phyloP scores from a whole-genome alignment of 768 basidiomycete genomes.

The Arthromyces matolae region DNA sequence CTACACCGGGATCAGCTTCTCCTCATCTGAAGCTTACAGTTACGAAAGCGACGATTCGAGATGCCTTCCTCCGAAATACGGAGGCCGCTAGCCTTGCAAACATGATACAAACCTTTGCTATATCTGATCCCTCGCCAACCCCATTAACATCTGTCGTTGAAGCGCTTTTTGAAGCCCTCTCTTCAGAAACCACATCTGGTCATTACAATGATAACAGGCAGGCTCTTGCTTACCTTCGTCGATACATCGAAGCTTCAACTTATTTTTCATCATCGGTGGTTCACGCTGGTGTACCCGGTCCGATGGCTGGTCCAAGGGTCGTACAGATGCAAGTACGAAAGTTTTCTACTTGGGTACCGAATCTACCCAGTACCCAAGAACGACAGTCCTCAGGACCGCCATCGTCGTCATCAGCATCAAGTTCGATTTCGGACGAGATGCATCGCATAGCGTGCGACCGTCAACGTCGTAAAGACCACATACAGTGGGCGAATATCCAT shows the following conservation, averaged over 20 bases:
- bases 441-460: constrained; percentile 58
- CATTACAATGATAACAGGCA: constrained; percentile 34
- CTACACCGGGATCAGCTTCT: constrained; percentile 19
- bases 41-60: constrained; percentile 36
- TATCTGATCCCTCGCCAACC: constrained; percentile 45
- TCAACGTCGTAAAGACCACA: constrained; percentile 59
- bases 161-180: constrained; percentile 53
- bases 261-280: constrained; percentile 46
- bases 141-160: constrained; percentile 49
- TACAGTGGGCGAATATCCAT: constrained; percentile 66
- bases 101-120: constrained; percentile 49
- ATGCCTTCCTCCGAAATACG: constrained; percentile 44
- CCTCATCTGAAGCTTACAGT: constrained; percentile 25
- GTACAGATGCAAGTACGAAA: constrained; percentile 59
- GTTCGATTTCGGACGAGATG: constrained; percentile 46
- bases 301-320: constrained; percentile 52
- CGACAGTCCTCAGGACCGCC: constrained; percentile 10
- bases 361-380: constrained; percentile 14
- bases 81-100: constrained; percentile 48
- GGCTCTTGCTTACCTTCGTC: constrained; percentile 40
- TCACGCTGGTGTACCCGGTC: constrained; percentile 54
- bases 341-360: constrained; percentile 49
- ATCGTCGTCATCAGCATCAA: constrained; percentile 18
- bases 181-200: constrained; percentile 29
- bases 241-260: constrained; percentile 48